Base-by-base conservation (phyloP, 73 alveolate genomes). In the Paraurostyla sp. region DNA sequence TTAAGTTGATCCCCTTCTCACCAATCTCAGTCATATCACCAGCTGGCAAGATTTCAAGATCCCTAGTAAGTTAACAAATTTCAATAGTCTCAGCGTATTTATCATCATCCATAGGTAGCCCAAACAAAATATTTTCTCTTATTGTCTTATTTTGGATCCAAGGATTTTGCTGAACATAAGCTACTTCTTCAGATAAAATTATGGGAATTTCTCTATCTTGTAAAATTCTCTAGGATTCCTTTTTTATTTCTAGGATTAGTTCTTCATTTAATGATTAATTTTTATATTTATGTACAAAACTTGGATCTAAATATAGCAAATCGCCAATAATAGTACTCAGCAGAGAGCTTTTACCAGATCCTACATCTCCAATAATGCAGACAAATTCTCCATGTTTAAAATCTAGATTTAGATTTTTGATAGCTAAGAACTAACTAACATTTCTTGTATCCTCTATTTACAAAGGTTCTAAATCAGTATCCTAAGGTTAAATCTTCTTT, bases 1-100 rank as follows among this genome's bases (percentile, higher is more conserved):
- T 71, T 49, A 97, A 62, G 76, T 97, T 97, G 25, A 97, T 95
- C 41, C 99, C 99, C 89, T 93, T 97, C 81, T 97, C 99, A 43
- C 99, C 99, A 11, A 97, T 96, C 85, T 95, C 99, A 29, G 99
- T 97, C 75, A 59, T 78, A 92, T 97, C 99, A 41, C 99, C 99
- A 11, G 96, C 97, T 25, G 93, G 92, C 45, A 97, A 84, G 41
- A 92, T 87, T 85, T 97, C 97, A n/a, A 97, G 78, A 80, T 97
- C 99, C 3, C 94, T 71, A 41, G 76, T 59, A 22, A 97, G 90
- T 65, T 95, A 93, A 56, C 98, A 95, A 33, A 60, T 82, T 54
- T 92, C 78, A 36, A 97, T 76, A 0, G 97, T 93, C 76, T 88
- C 88, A 41, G 89, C 84, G 85, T 97, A 97, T 65, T 82, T 90